These are phyloP conservation scores for Priceomyces carsonii DNA, from an alignment of 805 yeast genomes.

Conservation along the genomic window DNA sequence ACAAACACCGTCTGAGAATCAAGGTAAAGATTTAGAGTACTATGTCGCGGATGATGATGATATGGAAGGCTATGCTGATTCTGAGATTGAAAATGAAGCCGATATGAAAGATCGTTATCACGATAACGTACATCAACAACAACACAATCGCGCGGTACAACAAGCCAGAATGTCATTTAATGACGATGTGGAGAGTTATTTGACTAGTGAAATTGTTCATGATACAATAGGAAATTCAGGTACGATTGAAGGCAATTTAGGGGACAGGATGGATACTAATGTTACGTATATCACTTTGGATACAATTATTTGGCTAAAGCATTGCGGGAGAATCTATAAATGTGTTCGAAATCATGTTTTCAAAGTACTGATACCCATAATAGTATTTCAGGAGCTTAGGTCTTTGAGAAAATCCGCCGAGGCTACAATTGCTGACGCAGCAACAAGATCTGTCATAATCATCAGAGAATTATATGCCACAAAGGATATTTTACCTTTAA, in stretches of 20 bases:
- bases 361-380: slow-evolving; percentile 64
- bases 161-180: slow-evolving; percentile 10
- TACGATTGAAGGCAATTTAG: slow-evolving; percentile 48
- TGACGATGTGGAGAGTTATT: slow-evolving; percentile 17
- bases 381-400: slow-evolving; percentile 76
- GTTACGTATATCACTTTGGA: slow-evolving; percentile 65
- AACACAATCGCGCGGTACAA: slow-evolving; percentile 17
- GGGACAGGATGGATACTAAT: slow-evolving; percentile 56
- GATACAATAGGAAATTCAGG: slow-evolving; percentile 16
- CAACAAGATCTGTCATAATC: slow-evolving; percentile 76
- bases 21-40: slow-evolving; percentile 11
- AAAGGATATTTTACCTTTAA: slow-evolving; percentile 54
- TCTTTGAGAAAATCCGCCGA: slow-evolving; percentile 71
- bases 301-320: slow-evolving; percentile 80
- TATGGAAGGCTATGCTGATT: slow-evolving; percentile 23
- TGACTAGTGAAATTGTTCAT: neutral
- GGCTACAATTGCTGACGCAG: slow-evolving; percentile 74
- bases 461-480: slow-evolving; percentile 65
- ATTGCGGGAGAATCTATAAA: slow-evolving; percentile 74
- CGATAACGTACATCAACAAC: slow-evolving; percentile 19
- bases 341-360: slow-evolving; percentile 61
- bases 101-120: slow-evolving; percentile 12
- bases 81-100: slow-evolving; percentile 34
- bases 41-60: slow-evolving; percentile 23
- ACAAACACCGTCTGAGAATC: slow-evolving; percentile 12